A percentile compares a stretch with the other conserved stretches of the same genome.
Evolutionary conservation across 805 yeast genomes (phyloP).

Genomic region (Cephaloascus albidus): DNA sequence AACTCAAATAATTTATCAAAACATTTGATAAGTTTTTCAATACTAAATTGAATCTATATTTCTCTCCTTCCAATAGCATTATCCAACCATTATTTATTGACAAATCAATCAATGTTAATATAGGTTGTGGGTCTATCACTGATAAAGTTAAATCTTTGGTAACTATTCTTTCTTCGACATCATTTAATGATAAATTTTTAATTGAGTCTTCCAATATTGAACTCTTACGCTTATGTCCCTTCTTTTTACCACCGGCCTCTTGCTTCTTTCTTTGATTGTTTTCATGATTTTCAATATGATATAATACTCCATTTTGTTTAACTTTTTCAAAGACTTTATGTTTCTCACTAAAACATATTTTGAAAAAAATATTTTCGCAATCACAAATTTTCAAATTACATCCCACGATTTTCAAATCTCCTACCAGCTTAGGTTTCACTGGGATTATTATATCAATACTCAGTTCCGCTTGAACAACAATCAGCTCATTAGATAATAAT

Average conservation of each 20-base stretch:
- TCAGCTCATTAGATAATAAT: slow-evolving; percentile 6
- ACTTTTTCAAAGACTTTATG: slow-evolving; percentile 4
- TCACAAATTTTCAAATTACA: slow-evolving; percentile 40
- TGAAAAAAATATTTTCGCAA: slow-evolving; percentile 37
- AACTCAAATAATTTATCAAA: slow-evolving; percentile 44
- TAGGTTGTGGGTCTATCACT: slow-evolving; percentile 49
- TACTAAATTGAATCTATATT: slow-evolving; percentile 34
- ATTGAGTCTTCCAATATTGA: slow-evolving; percentile 1
- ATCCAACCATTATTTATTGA: slow-evolving; percentile 56
- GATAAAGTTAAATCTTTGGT: slow-evolving; percentile 8
- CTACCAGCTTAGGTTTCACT: slow-evolving; percentile 39
- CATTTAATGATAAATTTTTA: slow-evolving; percentile 16
- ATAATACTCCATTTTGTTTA: slow-evolving; percentile 5
- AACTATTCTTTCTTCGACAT: slow-evolving; percentile 8
- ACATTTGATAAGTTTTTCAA: slow-evolving; percentile 53
- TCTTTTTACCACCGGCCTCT: not conserved
- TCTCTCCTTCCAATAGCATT: slow-evolving; percentile 77
- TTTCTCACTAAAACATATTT: slow-evolving; percentile 23
- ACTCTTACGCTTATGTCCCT: not conserved
- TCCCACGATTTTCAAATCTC: slow-evolving; percentile 40
- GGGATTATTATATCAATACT: slow-evolving; percentile 28
- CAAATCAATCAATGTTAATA: slow-evolving; percentile 38
- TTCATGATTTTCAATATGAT: slow-evolving; percentile 1
- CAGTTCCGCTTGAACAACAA: slow-evolving; percentile 27
- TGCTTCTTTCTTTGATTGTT: slow-evolving; percentile 10